Evolutionary conservation across 2,329 filamentous ascomycete species (phyloP).

Genomic region (Septoria petroselini): DNA sequence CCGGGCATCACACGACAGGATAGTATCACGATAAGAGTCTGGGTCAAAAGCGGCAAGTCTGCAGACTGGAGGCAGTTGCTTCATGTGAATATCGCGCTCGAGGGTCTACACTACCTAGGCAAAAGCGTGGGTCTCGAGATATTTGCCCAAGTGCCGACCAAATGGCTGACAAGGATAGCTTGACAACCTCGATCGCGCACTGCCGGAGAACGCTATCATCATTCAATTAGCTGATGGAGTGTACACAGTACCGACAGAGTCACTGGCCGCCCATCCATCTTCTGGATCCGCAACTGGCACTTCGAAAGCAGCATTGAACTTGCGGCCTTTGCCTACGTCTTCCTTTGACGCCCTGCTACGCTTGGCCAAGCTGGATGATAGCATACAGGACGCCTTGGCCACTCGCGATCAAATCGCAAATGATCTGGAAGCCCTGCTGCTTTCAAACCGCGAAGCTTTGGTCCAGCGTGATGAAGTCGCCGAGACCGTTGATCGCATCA

Average conservation of each 20-base stretch:
- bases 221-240: conserved; percentile 84
- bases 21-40: conserved; percentile 66
- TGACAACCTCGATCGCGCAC: conserved; percentile 64
- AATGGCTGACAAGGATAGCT: conserved; percentile 36
- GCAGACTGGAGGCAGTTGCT: conserved; percentile 62
- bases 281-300: conserved; percentile 27
- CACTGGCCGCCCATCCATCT: conserved; percentile 28
- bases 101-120: conserved; percentile 73
- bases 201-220: conserved; percentile 77
- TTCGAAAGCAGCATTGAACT: not conserved
- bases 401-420: conserved; percentile 69
- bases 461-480: conserved; percentile 37
- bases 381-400: conserved; percentile 81
- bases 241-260: conserved; percentile 56
- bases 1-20: conserved; percentile 64
- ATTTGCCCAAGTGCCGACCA: not conserved
- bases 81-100: conserved; percentile 68
- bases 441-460: conserved; percentile 41
- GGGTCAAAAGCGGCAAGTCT: conserved; percentile 61
- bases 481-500: conserved; percentile 46
- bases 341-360: conserved; percentile 88
- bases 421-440: conserved; percentile 65
- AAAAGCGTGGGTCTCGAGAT: conserved; percentile 47
- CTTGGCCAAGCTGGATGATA: conserved; percentile 81
- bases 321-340: conserved; percentile 59